Conservation (phyloP, 495 filamentous ascomycete genomes). For the Recurvomyces mirabilis region DNA sequence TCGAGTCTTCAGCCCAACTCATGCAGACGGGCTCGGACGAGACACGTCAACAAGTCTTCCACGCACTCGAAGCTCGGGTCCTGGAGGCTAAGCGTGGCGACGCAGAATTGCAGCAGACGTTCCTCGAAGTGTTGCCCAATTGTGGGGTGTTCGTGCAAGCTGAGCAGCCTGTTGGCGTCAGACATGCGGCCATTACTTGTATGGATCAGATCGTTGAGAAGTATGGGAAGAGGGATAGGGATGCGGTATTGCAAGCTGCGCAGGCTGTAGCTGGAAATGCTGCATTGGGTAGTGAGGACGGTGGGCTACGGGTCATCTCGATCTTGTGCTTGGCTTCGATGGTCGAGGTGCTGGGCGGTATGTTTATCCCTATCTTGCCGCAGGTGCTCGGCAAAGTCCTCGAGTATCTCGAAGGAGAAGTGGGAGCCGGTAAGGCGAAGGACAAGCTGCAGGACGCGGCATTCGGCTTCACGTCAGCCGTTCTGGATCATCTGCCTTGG, state of each 20-base stretch:
- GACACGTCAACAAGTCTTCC: slow-evolving; percentile 66
- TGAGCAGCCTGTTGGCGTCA: slow-evolving; percentile 53
- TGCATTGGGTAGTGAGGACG: slow-evolving; percentile 62
- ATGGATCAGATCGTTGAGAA: slow-evolving; percentile 83
- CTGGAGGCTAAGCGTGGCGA: slow-evolving; percentile 55
- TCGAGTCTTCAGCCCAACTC: slow-evolving; percentile 68
- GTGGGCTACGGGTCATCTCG: slow-evolving; percentile 63
- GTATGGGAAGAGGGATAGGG: slow-evolving; percentile 77
- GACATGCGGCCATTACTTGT: slow-evolving; percentile 70
- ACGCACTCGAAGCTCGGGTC: slow-evolving; percentile 63
- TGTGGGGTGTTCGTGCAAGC: slow-evolving; percentile 62
- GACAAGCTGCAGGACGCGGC: slow-evolving; percentile 65
- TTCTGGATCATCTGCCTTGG: slow-evolving; percentile 73
- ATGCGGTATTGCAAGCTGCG: slow-evolving; percentile 52
- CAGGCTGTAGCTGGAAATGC: slow-evolving; percentile 61
- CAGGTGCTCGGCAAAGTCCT: slow-evolving; percentile 59
- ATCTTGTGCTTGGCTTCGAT: slow-evolving; percentile 81
- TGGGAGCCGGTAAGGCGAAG: slow-evolving; percentile 42
- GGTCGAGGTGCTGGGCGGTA: slow-evolving; percentile 73
- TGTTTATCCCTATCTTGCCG: slow-evolving; percentile 72
- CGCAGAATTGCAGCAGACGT: slow-evolving; percentile 15
- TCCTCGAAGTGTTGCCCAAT: slow-evolving; percentile 62
- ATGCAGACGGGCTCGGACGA: slow-evolving; percentile 59
- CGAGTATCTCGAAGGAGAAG: slow-evolving; percentile 51
- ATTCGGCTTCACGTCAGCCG: slow-evolving; percentile 62